Conservation (phyloP, 176 grass and related monocot species). For the Musa troglodytarum region DNA sequence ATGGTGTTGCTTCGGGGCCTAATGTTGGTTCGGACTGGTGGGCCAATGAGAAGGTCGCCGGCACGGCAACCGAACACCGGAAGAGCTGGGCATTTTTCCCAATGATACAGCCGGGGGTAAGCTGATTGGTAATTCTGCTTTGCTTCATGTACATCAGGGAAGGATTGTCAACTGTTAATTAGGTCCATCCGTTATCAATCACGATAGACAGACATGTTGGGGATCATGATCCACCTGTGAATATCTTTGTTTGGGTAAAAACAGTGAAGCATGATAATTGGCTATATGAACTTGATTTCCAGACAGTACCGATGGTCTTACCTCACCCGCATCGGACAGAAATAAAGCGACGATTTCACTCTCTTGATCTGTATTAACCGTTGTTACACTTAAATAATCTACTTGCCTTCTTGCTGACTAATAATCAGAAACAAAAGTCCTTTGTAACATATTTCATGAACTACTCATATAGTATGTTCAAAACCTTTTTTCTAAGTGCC, state of each 20-base stretch:
- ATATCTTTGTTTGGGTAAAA: neutral
- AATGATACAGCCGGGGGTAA: conserved; percentile 49
- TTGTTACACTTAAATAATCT: neutral
- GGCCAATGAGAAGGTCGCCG: conserved; percentile 62
- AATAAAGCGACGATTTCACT: neutral
- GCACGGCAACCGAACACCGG: conserved; percentile 31
- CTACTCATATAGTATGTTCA: too few relatives aligned
- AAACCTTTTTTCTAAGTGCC: too few relatives aligned
- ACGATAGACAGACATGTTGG: neutral
- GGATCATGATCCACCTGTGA: neutral
- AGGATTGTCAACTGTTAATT: too few relatives aligned
- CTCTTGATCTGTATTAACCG: neutral
- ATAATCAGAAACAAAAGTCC: neutral
- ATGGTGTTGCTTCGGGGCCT: conserved; percentile 31
- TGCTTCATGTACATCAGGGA: neutral
- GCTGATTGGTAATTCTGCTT: conserved; percentile 31
- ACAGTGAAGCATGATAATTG: too few relatives aligned
- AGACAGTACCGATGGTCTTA: neutral
- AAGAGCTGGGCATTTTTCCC: conserved; percentile 81
- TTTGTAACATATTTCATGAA: neutral
- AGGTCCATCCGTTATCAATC: neutral
- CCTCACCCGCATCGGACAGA: neutral
- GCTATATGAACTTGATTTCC: neutral
- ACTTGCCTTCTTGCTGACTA: neutral
- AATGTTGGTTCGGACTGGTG: conserved; percentile 62